Percentiles rank a stretch among this genome's conserved stretches.
phyloP scores from a whole-genome alignment of 2,329 filamentous ascomycete species.

The Chalaropsis ovoidea region DNA sequence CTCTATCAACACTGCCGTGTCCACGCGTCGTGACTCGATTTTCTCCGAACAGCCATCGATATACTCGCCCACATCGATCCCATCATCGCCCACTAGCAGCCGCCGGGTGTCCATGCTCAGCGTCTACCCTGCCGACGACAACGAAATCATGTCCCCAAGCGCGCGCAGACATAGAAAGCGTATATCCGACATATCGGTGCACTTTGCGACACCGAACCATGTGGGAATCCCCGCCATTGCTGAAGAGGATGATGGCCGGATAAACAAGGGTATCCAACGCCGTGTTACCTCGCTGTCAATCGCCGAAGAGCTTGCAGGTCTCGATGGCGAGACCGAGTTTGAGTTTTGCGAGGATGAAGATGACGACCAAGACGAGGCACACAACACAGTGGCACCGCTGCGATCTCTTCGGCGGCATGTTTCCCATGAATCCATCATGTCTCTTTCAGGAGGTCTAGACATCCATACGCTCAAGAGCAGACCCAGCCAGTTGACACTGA shows the following conservation, averaged over 20 bases:
- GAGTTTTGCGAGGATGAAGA: conserved; percentile 28
- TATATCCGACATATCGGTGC: conserved; percentile 22
- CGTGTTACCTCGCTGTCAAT: conserved; percentile 21
- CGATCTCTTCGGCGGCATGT: conserved; percentile 51
- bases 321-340: conserved; percentile 26
- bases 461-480: conserved; percentile 71
- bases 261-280: conserved; percentile 5
- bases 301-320: conserved; percentile 25
- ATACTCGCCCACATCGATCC: conserved; percentile 59
- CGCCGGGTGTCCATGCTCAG: conserved; percentile 22
- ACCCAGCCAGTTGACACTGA: conserved; percentile 61
- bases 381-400: conserved; percentile 34
- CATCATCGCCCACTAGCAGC: conserved; percentile 66
- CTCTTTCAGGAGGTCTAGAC: conserved; percentile 75
- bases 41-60: conserved; percentile 53
- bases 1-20: conserved; percentile 31
- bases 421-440: conserved; percentile 85
- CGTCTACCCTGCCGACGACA: conserved; percentile 4
- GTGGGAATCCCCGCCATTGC: conserved; percentile 32
- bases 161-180: conserved; percentile 21
- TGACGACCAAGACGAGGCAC: conserved; percentile 31
- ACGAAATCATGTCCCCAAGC: conserved; percentile 22
- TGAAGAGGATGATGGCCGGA: conserved; percentile 33
- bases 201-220: conserved; percentile 22
- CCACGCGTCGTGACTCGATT: conserved; percentile 49